These are phyloP conservation scores for Penicillium sp. DNA, from an alignment of 2,329 filamentous ascomycete species.

Conservation along the genomic window DNA sequence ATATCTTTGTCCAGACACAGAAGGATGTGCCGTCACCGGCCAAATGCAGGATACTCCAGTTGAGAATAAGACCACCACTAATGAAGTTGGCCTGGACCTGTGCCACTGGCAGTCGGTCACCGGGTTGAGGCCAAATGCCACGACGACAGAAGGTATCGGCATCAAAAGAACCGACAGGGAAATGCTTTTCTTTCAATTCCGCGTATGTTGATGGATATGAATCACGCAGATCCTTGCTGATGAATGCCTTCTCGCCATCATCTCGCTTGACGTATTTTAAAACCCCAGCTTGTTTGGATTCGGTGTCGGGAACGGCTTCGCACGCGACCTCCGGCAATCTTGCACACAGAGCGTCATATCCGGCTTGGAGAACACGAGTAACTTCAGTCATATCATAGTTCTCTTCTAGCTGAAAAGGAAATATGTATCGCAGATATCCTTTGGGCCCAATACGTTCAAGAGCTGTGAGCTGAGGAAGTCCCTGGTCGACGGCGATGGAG, in stretches of 20 bases:
- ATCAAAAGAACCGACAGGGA: slow-evolving; percentile 52
- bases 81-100: slow-evolving; percentile 54
- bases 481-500: neutral
- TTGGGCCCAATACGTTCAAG: slow-evolving; percentile 39
- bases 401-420: slow-evolving; percentile 35
- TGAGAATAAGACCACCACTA: slow-evolving; percentile 52
- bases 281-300: slow-evolving; percentile 33
- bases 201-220: slow-evolving; percentile 38
- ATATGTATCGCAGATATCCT: slow-evolving; percentile 37
- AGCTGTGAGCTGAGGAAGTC: slow-evolving; percentile 19
- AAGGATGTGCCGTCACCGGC: slow-evolving; percentile 37
- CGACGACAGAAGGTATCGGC: slow-evolving; percentile 41
- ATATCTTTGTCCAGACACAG: slow-evolving; percentile 33
- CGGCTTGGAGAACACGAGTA: slow-evolving; percentile 14
- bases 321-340: slow-evolving; percentile 33
- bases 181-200: slow-evolving; percentile 38
- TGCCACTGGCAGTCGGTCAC: slow-evolving; percentile 40
- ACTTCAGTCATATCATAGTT: slow-evolving; percentile 29
- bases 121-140: slow-evolving; percentile 32
- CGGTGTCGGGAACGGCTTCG: slow-evolving; percentile 34
- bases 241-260: slow-evolving; percentile 28
- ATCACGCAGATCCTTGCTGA: slow-evolving; percentile 47
- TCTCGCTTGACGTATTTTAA: slow-evolving; percentile 26
- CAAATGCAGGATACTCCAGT: slow-evolving; percentile 34
- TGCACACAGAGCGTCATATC: slow-evolving; percentile 31